Evolutionary conservation across 2,329 filamentous ascomycete species (phyloP), one percentile per base, ranked within the genome.

Genomic region (Colletotrichum graminicola): DNA sequence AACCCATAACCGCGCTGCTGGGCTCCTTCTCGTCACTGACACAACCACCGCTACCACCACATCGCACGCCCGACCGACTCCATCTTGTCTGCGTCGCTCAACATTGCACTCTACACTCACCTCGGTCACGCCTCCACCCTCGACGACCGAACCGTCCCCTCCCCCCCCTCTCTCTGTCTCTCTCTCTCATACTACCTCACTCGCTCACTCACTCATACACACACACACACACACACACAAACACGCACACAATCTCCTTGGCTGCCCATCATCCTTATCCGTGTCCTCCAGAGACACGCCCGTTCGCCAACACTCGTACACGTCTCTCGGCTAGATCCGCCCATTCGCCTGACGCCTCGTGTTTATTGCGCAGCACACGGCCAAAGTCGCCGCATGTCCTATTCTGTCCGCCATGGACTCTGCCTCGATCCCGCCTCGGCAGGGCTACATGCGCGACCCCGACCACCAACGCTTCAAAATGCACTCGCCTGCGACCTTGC

Each of bases 341-440:
- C 34, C 18, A 18, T 32, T 21, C 41, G n/a, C n/a, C 51, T n/a
- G 41, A 65, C 60, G 64, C 56, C 60, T 62, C 64, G 54, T 34
- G 51, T 45, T 57, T 55, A 55, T 41, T 62, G 62, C 23, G n/a
- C n/a, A 21, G 5, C 21, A 45, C 43, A 45, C 43, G 43, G 39
- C 47, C 61, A 47, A 61, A 47, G 36, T 62, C 57, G 61, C 57
- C 54, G 39, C 64, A 65, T 68, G 39, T 52, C 41, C 60, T 62
- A 32, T 32, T 60, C 55, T 55, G 61, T 62, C 65, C 63, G 61
- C 64, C 43, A 74, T 74, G 73, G 73, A 74, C 52, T 66, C 73
- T 47, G 60, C 66, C 51, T 56, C 66, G 16, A 65, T 70, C 52
- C 66, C 73, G 52, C 73, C 71, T 36, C 73, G 66, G 41, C 63